Evolutionary conservation across 192 early-diverging fungal genomes (phyloP).

Genomic region (Kickxella alabastrina): DNA sequence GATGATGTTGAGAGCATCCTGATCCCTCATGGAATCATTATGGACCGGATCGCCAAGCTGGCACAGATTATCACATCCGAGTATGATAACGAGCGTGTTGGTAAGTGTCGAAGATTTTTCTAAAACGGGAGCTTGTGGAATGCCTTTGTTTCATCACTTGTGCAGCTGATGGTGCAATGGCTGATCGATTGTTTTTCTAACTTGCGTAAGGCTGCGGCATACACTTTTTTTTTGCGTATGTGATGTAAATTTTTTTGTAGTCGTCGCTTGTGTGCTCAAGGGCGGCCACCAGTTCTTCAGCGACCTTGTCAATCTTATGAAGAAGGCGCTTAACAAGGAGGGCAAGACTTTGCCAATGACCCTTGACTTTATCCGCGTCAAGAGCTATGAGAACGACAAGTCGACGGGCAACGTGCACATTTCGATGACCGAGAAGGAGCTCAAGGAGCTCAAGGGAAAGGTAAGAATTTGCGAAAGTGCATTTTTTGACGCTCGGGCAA

Average conservation of each 20-base stretch:
- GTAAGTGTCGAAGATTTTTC: no score
- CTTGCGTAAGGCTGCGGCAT: no score
- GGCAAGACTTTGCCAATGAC: conserved; percentile 71
- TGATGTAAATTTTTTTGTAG: conserved; percentile 43
- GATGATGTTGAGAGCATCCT: conserved; percentile 71
- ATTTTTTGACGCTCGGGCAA: no score
- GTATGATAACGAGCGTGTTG: conserved; percentile 57
- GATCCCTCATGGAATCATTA: conserved; percentile 89
- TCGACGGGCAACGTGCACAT: conserved; percentile 82
- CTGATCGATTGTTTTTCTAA: no score
- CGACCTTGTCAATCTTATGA: conserved; percentile 69
- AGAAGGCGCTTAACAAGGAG: conserved; percentile 66
- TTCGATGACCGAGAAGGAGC: conserved; percentile 85
- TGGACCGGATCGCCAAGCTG: conserved; percentile 84
- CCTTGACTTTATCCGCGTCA: conserved; percentile 90
- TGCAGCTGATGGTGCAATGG: no score
- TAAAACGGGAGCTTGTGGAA: no score
- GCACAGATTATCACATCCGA: conserved; percentile 80
- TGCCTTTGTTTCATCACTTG: no score
- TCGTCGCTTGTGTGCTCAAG: conserved; percentile 92
- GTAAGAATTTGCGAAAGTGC: no score
- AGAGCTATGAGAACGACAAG: conserved; percentile 79
- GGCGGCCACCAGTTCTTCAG: conserved; percentile 82
- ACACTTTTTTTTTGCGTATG: no score
- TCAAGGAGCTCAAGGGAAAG: conserved; percentile 73